Percentiles rank a stretch among this genome's conserved stretches.
These are phyloP conservation scores for Xylariales sp. DNA, from an alignment of 2,329 filamentous ascomycete species.

Conservation along the genomic window DNA sequence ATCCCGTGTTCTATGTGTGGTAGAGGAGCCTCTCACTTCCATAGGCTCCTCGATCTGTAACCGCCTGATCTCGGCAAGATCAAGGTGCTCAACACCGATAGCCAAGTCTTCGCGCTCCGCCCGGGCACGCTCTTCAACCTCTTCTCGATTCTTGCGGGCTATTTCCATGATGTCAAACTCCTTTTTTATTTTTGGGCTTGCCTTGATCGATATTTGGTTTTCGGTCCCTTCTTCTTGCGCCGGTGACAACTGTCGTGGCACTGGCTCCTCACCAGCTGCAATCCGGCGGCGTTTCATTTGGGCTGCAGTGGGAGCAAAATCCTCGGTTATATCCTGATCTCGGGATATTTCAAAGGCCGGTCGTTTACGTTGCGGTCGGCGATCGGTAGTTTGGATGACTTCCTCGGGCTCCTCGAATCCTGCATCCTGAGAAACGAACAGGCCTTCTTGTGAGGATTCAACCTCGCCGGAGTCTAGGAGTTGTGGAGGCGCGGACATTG, in stretches of 20 bases:
- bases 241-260: conserved; percentile 26
- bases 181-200: conserved; percentile 41
- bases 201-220: conserved; percentile 25
- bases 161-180: conserved; percentile 67
- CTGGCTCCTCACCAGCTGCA: conserved; percentile 48
- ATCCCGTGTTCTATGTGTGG: conserved; percentile 36
- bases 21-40: conserved; percentile 45
- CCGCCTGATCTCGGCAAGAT: conserved; percentile 68
- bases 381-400: conserved; percentile 11
- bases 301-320: conserved; percentile 71
- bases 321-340: conserved; percentile 59
- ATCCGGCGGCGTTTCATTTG: conserved; percentile 75
- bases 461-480: conserved; percentile 10
- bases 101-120: conserved; percentile 50
- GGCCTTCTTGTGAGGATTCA: conserved; percentile 35
- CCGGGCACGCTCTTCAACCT: conserved; percentile 60
- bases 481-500: conserved; percentile 7
- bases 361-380: conserved; percentile 39
- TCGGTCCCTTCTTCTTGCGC: conserved; percentile 10
- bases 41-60: conserved; percentile 76
- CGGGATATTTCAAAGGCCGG: conserved; percentile 34
- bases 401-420: conserved; percentile 19
- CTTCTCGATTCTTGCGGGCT: conserved; percentile 55
- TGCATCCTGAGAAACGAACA: conserved; percentile 54
- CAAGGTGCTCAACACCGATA: conserved; percentile 56